Percentiles rank a stretch among this genome's conserved stretches.
phyloP scores from a whole-genome alignment of 148 eudicot genomes.

The Rhododendron mucronatum region DNA sequence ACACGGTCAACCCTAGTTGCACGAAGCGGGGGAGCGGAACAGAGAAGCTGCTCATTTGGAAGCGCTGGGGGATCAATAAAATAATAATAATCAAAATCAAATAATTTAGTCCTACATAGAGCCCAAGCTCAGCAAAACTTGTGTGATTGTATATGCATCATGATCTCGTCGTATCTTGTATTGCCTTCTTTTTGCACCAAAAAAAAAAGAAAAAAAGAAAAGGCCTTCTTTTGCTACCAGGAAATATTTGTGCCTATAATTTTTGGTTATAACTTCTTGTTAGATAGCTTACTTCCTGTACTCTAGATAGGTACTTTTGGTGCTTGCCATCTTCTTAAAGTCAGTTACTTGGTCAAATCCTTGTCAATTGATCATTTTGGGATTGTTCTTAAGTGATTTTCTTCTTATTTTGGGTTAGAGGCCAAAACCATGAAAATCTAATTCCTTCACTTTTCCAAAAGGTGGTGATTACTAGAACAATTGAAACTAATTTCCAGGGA shows the following conservation, averaged over 20 bases:
- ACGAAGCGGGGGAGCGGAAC: not conserved
- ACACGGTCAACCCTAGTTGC: not conserved
- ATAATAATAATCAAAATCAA: too few species aligned
- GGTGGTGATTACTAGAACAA: not conserved
- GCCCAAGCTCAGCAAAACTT: not conserved
- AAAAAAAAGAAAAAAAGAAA: too few species aligned
- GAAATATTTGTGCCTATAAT: too few species aligned
- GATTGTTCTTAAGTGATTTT: not conserved
- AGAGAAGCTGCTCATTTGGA: not conserved
- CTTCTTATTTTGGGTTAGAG: not conserved
- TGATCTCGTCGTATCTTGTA: too few species aligned
- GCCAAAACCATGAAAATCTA: not conserved
- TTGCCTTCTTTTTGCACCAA: too few species aligned
- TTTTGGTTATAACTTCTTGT: too few species aligned
- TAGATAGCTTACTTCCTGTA: too few species aligned
- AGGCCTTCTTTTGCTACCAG: too few species aligned
- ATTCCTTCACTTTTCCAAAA: not conserved
- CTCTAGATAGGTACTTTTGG: not conserved
- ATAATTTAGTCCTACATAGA: not conserved
- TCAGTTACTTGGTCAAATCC: not conserved
- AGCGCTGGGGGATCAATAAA: not conserved
- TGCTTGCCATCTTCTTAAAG: not conserved
- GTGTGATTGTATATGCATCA: too few species aligned
- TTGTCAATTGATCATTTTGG: not conserved
- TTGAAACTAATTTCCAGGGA: not conserved